Base-by-base conservation (phyloP, 1,284 basidiomycete species). In the Thelephora terrestris region DNA sequence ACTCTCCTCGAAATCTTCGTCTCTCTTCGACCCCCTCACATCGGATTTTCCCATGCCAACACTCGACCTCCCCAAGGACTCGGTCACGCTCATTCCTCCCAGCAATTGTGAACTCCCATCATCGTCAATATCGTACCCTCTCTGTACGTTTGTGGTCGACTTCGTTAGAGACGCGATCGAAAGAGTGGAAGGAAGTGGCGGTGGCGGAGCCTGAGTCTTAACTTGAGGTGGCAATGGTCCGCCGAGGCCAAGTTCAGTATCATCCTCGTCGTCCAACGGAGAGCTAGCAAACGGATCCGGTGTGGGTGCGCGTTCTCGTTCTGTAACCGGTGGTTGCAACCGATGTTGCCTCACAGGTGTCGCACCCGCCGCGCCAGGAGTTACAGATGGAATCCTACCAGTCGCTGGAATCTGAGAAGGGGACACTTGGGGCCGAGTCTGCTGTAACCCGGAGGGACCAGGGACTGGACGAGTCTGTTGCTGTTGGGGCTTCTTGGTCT, bases 1-100 rank as follows among this genome's bases (percentile, higher is more conserved):
- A 16, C 70, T 73, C 43, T 63, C 68, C 47, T 68, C 68, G 49
- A 48, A 61, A 46, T 64, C 58, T 56, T 70, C 61, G 60, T 74
- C 73, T 56, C 70, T 60, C 52, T 65, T 67, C 29, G 58, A 62
- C 59, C 62, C 54, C 65, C 35, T 58, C 51, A 25, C 43, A 46
- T 46, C 48, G 47, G 37, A 40, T 27, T 34, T 32, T 25, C 29
- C 27, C 27, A 27, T 27, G 5, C 10, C 27, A 5, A 7, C 32
- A 44, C 23, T 37, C 9, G 25, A 43, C 32, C 27, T 50, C 47
- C 18, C 46, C 46, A 18, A 34, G 48, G 18, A 25, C 16, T 43
- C 35, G 29, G 9, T 27, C 27, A 10, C 36, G 53, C 53, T 12
- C 55, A n/a, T 9, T 25, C 9, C 9, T 14, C 29, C 29, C 7